Percentiles rank a stretch among this genome's conserved stretches.
phyloP scores from a whole-genome alignment of 2,329 filamentous ascomycete genomes.

The Botrytis deweyae region DNA sequence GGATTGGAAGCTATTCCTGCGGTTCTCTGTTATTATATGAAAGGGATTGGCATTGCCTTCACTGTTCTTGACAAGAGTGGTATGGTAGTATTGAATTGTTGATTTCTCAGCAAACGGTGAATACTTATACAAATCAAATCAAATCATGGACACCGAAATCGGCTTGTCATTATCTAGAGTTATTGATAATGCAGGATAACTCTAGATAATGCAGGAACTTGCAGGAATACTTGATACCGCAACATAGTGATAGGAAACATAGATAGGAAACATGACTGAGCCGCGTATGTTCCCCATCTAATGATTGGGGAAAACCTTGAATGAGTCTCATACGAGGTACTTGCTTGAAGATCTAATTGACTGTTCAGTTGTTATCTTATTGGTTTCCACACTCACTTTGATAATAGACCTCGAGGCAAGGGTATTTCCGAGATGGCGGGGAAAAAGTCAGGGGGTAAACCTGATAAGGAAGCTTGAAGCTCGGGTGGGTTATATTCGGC shows the following conservation, averaged over 20 bases:
- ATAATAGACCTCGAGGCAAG: background rate
- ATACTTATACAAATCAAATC: background rate
- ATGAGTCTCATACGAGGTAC: background rate
- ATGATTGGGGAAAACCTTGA: background rate
- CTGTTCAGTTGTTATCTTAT: background rate
- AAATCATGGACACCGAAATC: background rate
- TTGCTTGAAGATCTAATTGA: slow-evolving; percentile 5
- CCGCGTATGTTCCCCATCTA: background rate
- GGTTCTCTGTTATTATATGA: background rate
- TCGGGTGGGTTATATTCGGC: background rate
- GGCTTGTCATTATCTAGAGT: background rate
- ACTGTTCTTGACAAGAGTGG: background rate
- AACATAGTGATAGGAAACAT: background rate
- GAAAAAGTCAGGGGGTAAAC: background rate
- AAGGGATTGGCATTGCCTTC: background rate
- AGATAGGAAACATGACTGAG: background rate
- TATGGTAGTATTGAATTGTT: background rate
- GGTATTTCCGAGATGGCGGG: background rate
- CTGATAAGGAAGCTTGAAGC: background rate
- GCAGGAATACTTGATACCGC: background rate
- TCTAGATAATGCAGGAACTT: background rate
- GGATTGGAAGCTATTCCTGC: background rate
- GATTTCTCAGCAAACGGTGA: background rate
- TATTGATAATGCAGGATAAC: background rate
- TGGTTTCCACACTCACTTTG: background rate